Percentiles rank a stretch among this genome's conserved stretches.
Evolutionary conservation across 805 yeast species (phyloP).

Genomic region (Wickerhamomyces tratensis): DNA sequence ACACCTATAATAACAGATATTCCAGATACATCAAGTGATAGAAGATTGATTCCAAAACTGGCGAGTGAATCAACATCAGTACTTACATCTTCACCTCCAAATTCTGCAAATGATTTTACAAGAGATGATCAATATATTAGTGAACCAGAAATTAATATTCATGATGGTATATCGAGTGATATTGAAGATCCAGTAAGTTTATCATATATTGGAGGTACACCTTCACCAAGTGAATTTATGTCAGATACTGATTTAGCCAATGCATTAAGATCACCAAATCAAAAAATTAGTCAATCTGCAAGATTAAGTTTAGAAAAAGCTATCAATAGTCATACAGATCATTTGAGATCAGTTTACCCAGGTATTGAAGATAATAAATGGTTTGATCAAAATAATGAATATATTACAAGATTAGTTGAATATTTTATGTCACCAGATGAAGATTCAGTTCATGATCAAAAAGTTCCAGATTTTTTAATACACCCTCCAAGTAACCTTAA

Average conservation of each 20-base stretch:
- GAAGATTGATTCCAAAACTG: background rate
- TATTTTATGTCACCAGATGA: conserved; percentile 51
- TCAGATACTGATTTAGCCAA: conserved; percentile 42
- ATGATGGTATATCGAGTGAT: conserved; percentile 27
- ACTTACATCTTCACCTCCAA: background rate
- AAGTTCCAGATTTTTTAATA: conserved; percentile 54
- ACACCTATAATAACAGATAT: background rate
- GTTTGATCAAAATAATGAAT: conserved; percentile 27
- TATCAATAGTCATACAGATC: conserved; percentile 7
- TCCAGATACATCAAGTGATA: conserved; percentile 3
- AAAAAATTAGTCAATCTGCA: conserved; percentile 9
- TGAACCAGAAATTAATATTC: conserved; percentile 17
- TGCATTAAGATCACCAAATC: conserved; percentile 24
- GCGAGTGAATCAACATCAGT: background rate
- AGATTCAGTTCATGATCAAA: conserved; percentile 24
- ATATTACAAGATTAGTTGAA: conserved; percentile 37
- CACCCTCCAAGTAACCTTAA: conserved; percentile 59
- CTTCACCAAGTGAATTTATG: conserved; percentile 45
- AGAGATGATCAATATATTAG: conserved; percentile 3
- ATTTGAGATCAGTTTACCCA: conserved; percentile 3
- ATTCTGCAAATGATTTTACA: conserved; percentile 6
- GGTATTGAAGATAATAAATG: conserved; percentile 7
- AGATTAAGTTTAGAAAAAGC: conserved; percentile 17
- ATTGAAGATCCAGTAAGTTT: conserved; percentile 11
- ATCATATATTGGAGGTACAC: conserved; percentile 16